A percentile compares a stretch with the other conserved stretches of the same genome.
Conservation (phyloP, 2,329 filamentous ascomycete species). For the Massarina eburnea region DNA sequence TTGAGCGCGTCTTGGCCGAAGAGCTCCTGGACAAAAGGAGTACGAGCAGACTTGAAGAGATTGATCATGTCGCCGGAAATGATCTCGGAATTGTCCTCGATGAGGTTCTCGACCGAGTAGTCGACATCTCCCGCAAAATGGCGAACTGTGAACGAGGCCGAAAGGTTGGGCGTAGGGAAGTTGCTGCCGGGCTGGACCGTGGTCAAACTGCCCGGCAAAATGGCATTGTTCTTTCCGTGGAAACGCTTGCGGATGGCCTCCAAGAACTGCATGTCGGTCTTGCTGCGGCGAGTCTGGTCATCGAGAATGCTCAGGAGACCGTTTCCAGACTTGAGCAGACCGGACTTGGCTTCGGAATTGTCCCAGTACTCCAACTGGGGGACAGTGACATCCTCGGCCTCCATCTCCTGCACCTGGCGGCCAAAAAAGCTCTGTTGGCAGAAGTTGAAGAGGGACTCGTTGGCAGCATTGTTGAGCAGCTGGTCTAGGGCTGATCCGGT, state of each 20-base stretch:
- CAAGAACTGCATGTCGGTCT: conserved; percentile 84
- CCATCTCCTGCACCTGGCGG: conserved; percentile 86
- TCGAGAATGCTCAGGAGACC: conserved; percentile 92
- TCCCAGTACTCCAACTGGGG: conserved; percentile 96
- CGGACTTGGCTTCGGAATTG: conserved; percentile 91
- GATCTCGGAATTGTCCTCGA: conserved; percentile 95
- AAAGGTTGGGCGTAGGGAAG: conserved; percentile 79
- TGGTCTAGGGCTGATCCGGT: conserved; percentile 89
- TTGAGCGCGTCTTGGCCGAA: conserved; percentile 96
- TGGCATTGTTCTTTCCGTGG: conserved; percentile 89
- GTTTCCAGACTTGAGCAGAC: conserved; percentile 87
- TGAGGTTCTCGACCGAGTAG: conserved; percentile 80
- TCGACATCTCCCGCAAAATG: conserved; percentile 98
- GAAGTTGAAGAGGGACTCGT: conserved; percentile 89
- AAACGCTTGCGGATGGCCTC: conserved; percentile 92
- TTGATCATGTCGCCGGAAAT: conserved; percentile 96
- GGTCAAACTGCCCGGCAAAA: conserved; percentile 73
- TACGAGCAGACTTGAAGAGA: conserved; percentile 84
- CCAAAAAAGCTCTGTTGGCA: conserved; percentile 96
- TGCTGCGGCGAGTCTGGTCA: conserved; percentile 88
- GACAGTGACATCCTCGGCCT: conserved; percentile 89
- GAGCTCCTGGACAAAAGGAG: conserved; percentile 82
- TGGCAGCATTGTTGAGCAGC: conserved; percentile 90
- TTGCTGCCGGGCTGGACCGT: conserved; percentile 83
- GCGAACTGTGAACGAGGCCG: conserved; percentile 83